Conservation (phyloP, 768 basidiomycete genomes). For the Suillus subaureus region DNA sequence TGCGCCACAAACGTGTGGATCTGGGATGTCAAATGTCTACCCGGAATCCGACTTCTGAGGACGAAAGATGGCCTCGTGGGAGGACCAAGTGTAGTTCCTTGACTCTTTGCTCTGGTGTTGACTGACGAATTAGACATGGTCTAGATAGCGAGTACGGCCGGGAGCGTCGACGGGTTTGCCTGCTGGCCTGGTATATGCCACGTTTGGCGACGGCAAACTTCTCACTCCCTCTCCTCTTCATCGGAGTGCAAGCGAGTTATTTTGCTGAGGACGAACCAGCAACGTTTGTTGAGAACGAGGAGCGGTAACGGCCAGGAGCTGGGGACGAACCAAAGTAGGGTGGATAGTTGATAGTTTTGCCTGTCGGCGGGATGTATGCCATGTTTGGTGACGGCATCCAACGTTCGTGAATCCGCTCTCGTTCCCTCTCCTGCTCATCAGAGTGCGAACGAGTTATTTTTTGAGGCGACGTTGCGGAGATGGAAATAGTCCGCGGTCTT, state of each 20-base stretch:
- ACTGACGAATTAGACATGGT: no score
- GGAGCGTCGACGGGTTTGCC: no score
- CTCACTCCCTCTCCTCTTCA: no score
- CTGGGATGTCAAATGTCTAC: background rate
- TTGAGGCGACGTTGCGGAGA: constrained; percentile 48
- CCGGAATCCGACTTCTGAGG: background rate
- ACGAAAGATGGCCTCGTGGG: no score
- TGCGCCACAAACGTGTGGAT: background rate
- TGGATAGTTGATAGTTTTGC: background rate
- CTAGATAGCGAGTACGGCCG: no score
- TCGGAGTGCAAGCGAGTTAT: no score
- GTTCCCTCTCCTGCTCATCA: constrained; percentile 54
- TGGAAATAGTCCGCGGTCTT: constrained; percentile 52
- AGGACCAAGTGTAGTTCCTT: no score
- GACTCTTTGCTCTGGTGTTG: no score
- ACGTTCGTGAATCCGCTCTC: background rate
- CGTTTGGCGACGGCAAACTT: no score
- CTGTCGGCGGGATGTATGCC: background rate
- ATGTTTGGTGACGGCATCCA: background rate
- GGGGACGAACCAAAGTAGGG: background rate
- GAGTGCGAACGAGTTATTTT: constrained; percentile 62
- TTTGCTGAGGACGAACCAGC: no score
- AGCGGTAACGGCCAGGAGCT: background rate
- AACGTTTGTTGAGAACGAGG: background rate
- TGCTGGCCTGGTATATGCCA: no score